Evolutionary conservation across 805 yeast species (phyloP).

Genomic region (Kazachstania bromeliacearum): DNA sequence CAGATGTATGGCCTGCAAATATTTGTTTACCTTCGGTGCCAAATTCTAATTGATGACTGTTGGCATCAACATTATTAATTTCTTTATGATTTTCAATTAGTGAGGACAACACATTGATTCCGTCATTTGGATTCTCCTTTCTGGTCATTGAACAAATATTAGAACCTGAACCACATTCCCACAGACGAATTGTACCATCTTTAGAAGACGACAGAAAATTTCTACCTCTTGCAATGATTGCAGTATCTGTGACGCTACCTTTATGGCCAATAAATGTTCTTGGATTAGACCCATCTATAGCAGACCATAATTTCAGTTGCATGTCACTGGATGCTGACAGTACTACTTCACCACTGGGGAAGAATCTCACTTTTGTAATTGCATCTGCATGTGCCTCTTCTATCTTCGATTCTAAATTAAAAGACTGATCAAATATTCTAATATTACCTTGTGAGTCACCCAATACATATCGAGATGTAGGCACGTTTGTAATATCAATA

Average conservation of each 20-base stretch:
- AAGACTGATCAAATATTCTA: conserved; percentile 12
- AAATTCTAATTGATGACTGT: conserved; percentile 34
- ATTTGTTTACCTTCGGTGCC: conserved; percentile 40
- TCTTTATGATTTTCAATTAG: not conserved
- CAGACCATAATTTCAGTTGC: conserved; percentile 53
- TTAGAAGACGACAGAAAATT: conserved; percentile 47
- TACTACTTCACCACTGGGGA: conserved; percentile 58
- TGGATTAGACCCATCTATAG: conserved; percentile 37
- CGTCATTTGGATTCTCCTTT: conserved; percentile 29
- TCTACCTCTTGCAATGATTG: conserved; percentile 54
- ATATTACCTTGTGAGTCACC: conserved; percentile 33
- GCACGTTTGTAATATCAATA: conserved; percentile 29
- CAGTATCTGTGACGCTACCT: conserved; percentile 38
- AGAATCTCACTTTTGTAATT: conserved; percentile 37
- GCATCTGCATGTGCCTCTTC: conserved; percentile 43
- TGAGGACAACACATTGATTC: conserved; percentile 23
- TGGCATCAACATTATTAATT: not conserved
- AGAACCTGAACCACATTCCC: conserved; percentile 61
- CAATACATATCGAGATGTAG: conserved; percentile 18
- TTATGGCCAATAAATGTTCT: conserved; percentile 46
- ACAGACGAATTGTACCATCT: conserved; percentile 50
- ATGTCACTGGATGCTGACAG: conserved; percentile 52
- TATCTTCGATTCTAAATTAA: conserved; percentile 9
- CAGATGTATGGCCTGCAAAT: conserved; percentile 36
- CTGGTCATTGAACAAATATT: conserved; percentile 35